Evolutionary conservation across 331 rosid species (phyloP), one percentile per base, ranked within the genome.

Genomic region (Spiraea crenata): DNA sequence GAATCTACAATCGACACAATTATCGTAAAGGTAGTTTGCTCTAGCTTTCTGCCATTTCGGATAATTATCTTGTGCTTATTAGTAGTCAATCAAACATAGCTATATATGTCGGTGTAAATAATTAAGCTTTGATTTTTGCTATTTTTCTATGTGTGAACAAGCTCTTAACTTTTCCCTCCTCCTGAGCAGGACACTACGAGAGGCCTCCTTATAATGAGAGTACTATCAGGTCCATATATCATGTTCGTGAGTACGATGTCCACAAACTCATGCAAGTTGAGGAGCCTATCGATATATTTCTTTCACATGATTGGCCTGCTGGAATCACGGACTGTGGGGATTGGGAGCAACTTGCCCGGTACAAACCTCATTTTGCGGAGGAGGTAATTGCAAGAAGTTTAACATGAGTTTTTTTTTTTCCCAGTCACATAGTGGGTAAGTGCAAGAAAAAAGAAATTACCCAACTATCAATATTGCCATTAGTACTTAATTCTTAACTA

Each of bases 221-320:
- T 65, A 84, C 89, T 51, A 85, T 91, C 75, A 87, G 85, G 76
- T 93, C 97, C 48, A 88, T 82, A 51, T 93, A 87, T 85, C 97
- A 93, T 82, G 99, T 91, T 48, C 99, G 96, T 15, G 93, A 93
- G 60, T 93, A 89, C 59, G 97, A 91, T 59, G 92, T 91, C 77
- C 88, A 79, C 71, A 91, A 93, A 74, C 88, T 91, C 46, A 79
- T 68, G 78, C 96, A 89, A 91, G 82, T 93, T 67, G 86, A 91
- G 87, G 95, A 91, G 54, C 96, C 92, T 0, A 60, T 93, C 39
- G 91, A 91, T 79, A 84, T 93, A 57, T 93, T 91, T 85, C 91
- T 93, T 55, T 93, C 99, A 7, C 97, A 95, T 79, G 99, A 95
- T 82, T 95, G 99, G 99, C 99, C 97, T 0, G 51, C 85, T 73